Conservation (phyloP, 306 rosid genomes). For the Pterocarpus macrocarpus region DNA sequence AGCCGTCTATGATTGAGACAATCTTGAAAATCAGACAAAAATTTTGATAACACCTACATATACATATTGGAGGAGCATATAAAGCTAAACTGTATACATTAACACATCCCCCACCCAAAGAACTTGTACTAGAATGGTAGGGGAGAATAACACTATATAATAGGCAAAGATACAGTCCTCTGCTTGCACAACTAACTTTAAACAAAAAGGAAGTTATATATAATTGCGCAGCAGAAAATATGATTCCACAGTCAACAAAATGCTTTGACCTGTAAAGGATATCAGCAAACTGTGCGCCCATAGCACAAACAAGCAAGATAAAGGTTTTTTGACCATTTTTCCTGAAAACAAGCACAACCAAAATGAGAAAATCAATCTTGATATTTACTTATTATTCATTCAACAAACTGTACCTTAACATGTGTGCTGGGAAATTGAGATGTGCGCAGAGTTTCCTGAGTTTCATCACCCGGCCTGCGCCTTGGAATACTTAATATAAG, state of each 20-base stretch:
- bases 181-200: slow-evolving; percentile 36
- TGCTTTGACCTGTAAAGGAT: slow-evolving; percentile 11
- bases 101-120: slow-evolving; percentile 39
- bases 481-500: slow-evolving; percentile 90
- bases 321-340: slow-evolving; percentile 93
- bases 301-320: slow-evolving; percentile 89
- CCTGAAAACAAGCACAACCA: slow-evolving; percentile 61
- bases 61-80: slow-evolving; percentile 30
- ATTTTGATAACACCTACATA: slow-evolving; percentile 31
- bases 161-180: slow-evolving; percentile 27
- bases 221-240: slow-evolving; percentile 20
- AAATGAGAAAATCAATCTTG: slow-evolving; percentile 8
- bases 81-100: slow-evolving; percentile 39
- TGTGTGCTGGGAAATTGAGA: slow-evolving; percentile 97
- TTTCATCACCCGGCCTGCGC: slow-evolving; percentile 88
- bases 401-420: slow-evolving; percentile 72
- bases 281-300: slow-evolving; percentile 90
- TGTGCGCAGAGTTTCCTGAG: slow-evolving; percentile 91
- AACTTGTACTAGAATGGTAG: slow-evolving; percentile 17
- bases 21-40: slow-evolving; percentile 35
- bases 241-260: slow-evolving; percentile 40
- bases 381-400: background rate
- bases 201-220: slow-evolving; percentile 8
- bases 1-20: background rate
- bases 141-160: slow-evolving; percentile 27